phyloP scores from a whole-genome alignment of 2,329 filamentous ascomycete genomes.

The Blastomyces emzantsi region DNA sequence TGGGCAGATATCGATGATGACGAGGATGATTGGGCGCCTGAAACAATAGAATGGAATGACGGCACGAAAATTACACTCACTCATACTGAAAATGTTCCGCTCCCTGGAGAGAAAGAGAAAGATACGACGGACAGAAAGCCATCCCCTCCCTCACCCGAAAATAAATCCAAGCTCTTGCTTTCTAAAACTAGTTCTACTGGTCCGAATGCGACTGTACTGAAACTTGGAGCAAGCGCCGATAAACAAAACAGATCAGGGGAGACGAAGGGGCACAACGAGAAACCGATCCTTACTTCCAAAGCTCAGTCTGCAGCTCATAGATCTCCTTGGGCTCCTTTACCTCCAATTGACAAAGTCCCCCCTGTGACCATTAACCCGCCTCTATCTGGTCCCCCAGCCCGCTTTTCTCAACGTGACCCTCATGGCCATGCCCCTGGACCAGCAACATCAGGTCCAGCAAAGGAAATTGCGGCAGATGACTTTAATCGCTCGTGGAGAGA shows the following conservation, averaged over 20 bases:
- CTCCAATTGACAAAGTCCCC: slow-evolving; percentile 72
- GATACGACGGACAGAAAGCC: slow-evolving; percentile 19
- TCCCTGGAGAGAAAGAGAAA: slow-evolving; percentile 18
- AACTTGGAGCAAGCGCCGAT: slow-evolving; percentile 40
- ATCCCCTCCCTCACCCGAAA: slow-evolving; percentile 15
- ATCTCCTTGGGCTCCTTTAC: slow-evolving; percentile 83
- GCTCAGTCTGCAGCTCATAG: slow-evolving; percentile 57
- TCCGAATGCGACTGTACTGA: slow-evolving; percentile 42
- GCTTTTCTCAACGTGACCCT: slow-evolving; percentile 48
- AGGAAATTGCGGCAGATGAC: slow-evolving; percentile 89
- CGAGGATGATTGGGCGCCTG: slow-evolving; percentile 59
- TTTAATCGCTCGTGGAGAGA: slow-evolving; percentile 84
- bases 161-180: slow-evolving; percentile 20
- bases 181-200: slow-evolving; percentile 38
- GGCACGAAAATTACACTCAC: slow-evolving; percentile 56
- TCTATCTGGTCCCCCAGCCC: slow-evolving; percentile 35
- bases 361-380: slow-evolving; percentile 55
- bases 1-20: slow-evolving; percentile 63
- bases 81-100: slow-evolving; percentile 29
- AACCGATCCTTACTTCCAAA: slow-evolving; percentile 41
- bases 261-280: slow-evolving; percentile 45
- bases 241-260: slow-evolving; percentile 37
- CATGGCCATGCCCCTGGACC: slow-evolving; percentile 48
- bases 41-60: slow-evolving; percentile 61
- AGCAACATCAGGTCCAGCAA: slow-evolving; percentile 47